These are phyloP conservation scores for Rhytidiadelphus loreus DNA, from an alignment of 225 moss, liverwort and hornwort species.

Conservation along the genomic window DNA sequence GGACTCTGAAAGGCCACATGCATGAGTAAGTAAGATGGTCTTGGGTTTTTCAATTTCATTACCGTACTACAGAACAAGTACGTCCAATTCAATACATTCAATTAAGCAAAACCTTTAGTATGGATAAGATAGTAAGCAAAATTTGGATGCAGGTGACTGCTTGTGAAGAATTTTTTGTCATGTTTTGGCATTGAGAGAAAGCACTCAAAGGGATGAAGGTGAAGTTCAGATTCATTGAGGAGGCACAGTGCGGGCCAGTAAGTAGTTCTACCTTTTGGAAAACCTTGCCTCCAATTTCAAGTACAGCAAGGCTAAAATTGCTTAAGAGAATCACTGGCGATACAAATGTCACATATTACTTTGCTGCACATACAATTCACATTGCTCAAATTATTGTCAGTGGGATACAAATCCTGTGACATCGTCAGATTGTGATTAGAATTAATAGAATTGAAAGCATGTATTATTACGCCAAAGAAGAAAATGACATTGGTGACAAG, in stretches of 20 bases:
- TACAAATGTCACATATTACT: constrained; percentile 1
- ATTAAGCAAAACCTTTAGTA: not conserved
- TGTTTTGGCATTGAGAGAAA: not conserved
- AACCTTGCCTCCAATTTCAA: constrained; percentile 25
- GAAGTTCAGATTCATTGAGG: too few species aligned
- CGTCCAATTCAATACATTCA: not conserved
- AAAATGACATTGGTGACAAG: too few species aligned
- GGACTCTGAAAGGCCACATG: not conserved
- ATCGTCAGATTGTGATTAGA: not conserved
- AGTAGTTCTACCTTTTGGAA: constrained; percentile 7
- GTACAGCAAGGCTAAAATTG: constrained; percentile 24
- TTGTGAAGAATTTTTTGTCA: not conserved
- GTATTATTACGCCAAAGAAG: not conserved
- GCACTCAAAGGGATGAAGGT: not conserved
- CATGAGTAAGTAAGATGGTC: not conserved
- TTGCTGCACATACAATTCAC: constrained; percentile 2
- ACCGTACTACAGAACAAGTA: too few species aligned
- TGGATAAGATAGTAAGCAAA: not conserved
- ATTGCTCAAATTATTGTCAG: not conserved
- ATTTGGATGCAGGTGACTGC: not conserved
- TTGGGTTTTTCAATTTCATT: not conserved
- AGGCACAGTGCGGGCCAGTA: not conserved
- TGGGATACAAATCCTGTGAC: too few species aligned
- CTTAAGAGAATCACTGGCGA: constrained; percentile 27
- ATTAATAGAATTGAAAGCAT: not conserved